A percentile compares a stretch with the other conserved stretches of the same genome.
phyloP scores from a whole-genome alignment of 23 red algal genomes.

The Cyanidium caldarium region DNA sequence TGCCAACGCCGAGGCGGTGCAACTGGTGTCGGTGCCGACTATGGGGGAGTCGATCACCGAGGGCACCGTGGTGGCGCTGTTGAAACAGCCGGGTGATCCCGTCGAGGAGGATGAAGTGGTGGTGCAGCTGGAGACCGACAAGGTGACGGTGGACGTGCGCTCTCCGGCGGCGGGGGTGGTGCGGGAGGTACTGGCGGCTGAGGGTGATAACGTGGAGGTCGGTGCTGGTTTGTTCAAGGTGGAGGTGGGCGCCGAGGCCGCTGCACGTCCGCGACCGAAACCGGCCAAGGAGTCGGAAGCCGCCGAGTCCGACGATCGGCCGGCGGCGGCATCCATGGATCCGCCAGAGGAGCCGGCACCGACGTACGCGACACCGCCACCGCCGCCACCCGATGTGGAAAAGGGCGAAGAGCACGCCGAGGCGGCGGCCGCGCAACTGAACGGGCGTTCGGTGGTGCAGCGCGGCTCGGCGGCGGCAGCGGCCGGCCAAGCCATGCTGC shows the following conservation, averaged over 20 bases:
- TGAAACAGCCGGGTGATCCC: constrained; percentile 37
- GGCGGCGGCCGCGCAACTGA: constrained; percentile 1
- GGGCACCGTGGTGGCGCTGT: constrained; percentile 65
- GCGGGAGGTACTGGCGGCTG: constrained; percentile 32
- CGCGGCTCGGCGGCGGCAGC: neutral
- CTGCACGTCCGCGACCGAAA: too few species aligned
- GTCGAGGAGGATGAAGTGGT: constrained; percentile 78
- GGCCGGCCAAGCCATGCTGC: constrained; percentile 5
- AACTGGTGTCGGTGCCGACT: constrained; percentile 29
- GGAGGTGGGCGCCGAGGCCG: constrained; percentile 20
- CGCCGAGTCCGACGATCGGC: neutral
- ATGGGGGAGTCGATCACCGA: constrained; percentile 98
- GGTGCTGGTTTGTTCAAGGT: constrained; percentile 45
- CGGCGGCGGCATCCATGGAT: neutral
- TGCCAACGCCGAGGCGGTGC: too few species aligned
- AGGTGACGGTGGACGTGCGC: constrained; percentile 92
- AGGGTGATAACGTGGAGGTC: constrained; percentile 77
- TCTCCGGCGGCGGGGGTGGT: constrained; percentile 53
- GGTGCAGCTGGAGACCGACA: constrained; percentile 88
- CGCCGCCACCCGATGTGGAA: constrained; percentile 13
- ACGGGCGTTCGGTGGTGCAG: neutral
- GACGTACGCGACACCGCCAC: neutral
- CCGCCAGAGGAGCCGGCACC: neutral
- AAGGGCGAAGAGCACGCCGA: constrained; percentile 2
- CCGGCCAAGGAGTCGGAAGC: neutral